These are phyloP conservation scores for Dalbergia cochinchinensis DNA, from an alignment of 306 rosid genomes.

Conservation along the genomic window DNA sequence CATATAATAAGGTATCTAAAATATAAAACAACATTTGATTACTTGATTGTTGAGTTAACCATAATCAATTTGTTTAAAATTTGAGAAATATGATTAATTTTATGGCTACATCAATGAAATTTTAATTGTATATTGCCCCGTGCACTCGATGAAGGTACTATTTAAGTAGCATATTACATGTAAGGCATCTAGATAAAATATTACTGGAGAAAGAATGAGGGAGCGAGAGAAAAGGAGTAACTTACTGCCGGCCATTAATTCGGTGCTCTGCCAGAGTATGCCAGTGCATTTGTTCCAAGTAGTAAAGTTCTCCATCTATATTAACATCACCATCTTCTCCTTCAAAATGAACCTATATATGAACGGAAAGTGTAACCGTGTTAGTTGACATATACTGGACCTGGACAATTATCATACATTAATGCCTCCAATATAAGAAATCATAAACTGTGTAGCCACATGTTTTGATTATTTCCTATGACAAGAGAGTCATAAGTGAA, in stretches of 20 bases:
- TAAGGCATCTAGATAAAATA: too few species aligned
- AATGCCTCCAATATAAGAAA: neutral
- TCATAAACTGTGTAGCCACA: neutral
- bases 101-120: neutral
- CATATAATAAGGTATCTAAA: neutral
- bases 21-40: neutral
- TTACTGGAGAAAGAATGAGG: too few species aligned
- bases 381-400: neutral
- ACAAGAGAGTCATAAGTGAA: neutral
- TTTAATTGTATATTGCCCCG: neutral
- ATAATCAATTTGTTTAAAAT: neutral
- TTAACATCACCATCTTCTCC: conserved; percentile 38
- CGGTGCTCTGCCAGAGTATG: conserved; percentile 70
- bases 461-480: neutral
- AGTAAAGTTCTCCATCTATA: conserved; percentile 52
- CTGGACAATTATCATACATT: neutral
- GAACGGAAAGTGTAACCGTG: neutral
- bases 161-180: too few species aligned
- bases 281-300: conserved; percentile 62
- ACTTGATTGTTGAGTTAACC: neutral
- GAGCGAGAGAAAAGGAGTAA: neutral
- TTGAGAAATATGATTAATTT: neutral
- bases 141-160: too few species aligned
- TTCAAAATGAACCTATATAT: conserved; percentile 49
- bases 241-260: conserved; percentile 59